A percentile compares a stretch with the other conserved stretches of the same genome.
Evolutionary conservation across 192 early-diverging fungal genomes (phyloP).

Genomic region (Ramicandelaber brevisporus): DNA sequence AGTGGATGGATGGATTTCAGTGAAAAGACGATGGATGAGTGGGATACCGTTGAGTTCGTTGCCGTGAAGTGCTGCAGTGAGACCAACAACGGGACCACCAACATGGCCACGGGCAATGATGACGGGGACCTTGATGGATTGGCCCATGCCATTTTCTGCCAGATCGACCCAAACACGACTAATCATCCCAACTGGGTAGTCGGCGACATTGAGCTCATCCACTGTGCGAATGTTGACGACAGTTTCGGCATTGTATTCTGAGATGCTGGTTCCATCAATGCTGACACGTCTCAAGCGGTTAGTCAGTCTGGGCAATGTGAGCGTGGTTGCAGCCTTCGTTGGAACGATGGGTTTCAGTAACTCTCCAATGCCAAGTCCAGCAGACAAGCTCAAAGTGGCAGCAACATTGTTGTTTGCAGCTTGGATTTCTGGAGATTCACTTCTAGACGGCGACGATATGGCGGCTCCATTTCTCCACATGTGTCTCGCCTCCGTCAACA

Average conservation of each 20-base stretch:
- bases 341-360: no score
- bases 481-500: conserved; percentile 20
- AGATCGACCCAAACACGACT: conserved; percentile 33
- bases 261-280: conserved; percentile 6
- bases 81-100: conserved; percentile 24
- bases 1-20: conserved; percentile 40
- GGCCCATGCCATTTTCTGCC: conserved; percentile 29
- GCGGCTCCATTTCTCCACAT: conserved; percentile 12
- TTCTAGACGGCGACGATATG: no score
- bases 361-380: no score
- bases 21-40: conserved; percentile 61
- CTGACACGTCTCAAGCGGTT: no score
- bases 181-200: conserved; percentile 23
- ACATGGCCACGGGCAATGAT: conserved; percentile 48
- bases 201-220: conserved; percentile 19
- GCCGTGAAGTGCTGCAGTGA: conserved; percentile 73
- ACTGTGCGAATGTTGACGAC: conserved; percentile 18
- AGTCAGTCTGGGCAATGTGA: no score
- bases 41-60: conserved; percentile 86
- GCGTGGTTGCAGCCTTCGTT: no score
- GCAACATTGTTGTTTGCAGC: no score
- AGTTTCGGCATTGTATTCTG: conserved; percentile 5
- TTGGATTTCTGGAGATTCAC: no score
- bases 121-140: conserved; percentile 37
- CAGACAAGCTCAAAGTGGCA: no score